These are phyloP conservation scores for Eimeria acervulina DNA, from an alignment of 169 alveolate genomes.

Conservation along the genomic window DNA sequence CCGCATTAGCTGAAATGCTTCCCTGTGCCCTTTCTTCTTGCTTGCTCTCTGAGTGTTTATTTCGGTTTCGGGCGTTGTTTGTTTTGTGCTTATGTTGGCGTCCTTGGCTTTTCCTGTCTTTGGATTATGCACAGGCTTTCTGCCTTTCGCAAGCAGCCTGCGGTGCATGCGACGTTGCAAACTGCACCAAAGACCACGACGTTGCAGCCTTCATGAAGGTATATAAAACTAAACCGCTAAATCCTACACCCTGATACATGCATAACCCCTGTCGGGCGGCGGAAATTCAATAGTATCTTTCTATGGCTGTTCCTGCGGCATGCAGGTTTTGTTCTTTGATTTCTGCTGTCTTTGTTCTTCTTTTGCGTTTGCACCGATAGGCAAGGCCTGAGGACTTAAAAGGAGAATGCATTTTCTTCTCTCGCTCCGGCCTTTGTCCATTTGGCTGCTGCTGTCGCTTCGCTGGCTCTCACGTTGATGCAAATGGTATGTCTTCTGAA, in stretches of 20 bases:
- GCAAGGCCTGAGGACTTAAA: constrained; percentile 50
- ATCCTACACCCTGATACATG: not conserved
- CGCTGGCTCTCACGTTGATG: constrained; percentile 53
- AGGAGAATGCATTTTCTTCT: constrained; percentile 50
- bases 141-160: constrained; percentile 66
- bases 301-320: not conserved
- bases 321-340: not conserved
- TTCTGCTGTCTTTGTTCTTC: not conserved
- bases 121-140: not conserved
- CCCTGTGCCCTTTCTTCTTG: too few species aligned
- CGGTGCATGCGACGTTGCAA: constrained; percentile 30
- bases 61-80: too few species aligned
- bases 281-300: too few species aligned
- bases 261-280: not conserved
- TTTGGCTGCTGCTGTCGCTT: constrained; percentile 80
- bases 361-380: not conserved
- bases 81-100: too few species aligned
- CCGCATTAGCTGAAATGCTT: too few species aligned
- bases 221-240: not conserved
- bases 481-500: constrained; percentile 3
- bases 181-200: constrained; percentile 63
- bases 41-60: too few species aligned
- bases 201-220: constrained; percentile 72
- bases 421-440: constrained; percentile 62
- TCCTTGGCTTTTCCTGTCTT: not conserved